phyloP scores from a whole-genome alignment of 176 grass and related monocot species.

The Rhipidocladum racemiflorum region DNA sequence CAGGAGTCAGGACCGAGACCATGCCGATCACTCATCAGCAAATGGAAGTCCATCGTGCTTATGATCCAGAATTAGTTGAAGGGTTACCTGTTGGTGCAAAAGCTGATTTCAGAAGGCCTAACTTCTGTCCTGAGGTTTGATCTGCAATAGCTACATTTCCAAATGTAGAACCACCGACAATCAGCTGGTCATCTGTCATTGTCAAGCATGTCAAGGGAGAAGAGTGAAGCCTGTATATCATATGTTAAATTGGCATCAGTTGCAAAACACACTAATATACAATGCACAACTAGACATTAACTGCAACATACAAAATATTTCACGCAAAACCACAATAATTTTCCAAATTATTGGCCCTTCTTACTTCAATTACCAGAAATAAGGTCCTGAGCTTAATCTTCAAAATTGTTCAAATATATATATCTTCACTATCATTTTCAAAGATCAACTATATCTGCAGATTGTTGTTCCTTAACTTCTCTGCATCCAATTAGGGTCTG shows the following conservation, averaged over 20 bases:
- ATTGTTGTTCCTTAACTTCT: not conserved
- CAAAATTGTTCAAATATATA: not conserved
- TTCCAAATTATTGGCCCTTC: not conserved
- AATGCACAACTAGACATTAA: constrained; percentile 6
- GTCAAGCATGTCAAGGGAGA: constrained; percentile 78
- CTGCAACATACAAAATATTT: not conserved
- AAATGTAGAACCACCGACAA: constrained; percentile 84
- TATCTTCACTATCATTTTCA: not conserved
- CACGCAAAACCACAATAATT: not conserved
- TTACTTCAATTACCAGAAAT: not conserved
- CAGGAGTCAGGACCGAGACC: not conserved
- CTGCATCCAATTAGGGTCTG: not conserved
- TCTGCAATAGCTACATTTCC: constrained; percentile 81
- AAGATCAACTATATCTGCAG: not conserved
- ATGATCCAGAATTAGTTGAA: constrained; percentile 5
- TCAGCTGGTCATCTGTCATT: constrained; percentile 75
- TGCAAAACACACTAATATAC: not conserved
- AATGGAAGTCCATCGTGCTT: not conserved
- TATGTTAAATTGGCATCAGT: constrained; percentile 16
- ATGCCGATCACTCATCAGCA: not conserved
- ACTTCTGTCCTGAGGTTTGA: constrained; percentile 68
- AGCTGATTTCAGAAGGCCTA: constrained; percentile 71
- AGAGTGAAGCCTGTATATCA: constrained; percentile 68
- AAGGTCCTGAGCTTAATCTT: not conserved
- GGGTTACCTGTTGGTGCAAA: constrained; percentile 72